Conservation (phyloP, 2,329 filamentous ascomycete genomes). For the Sporothrix dimorphospora region DNA sequence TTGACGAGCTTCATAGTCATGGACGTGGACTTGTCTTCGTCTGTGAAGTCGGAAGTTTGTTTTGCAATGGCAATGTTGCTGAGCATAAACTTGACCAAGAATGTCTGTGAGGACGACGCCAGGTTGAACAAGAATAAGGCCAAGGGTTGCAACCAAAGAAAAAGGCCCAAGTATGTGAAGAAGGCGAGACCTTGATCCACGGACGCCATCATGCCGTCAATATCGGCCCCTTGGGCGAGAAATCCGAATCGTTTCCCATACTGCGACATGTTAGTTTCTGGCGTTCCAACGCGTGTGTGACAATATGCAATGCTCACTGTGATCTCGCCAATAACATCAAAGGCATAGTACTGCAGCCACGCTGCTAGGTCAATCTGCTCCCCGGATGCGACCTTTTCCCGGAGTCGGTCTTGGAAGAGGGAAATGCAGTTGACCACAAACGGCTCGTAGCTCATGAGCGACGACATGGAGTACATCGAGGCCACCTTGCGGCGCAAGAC, state of each 20-base stretch:
- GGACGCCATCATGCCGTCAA: neutral
- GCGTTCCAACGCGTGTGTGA: no score
- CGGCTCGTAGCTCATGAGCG: slow-evolving; percentile 5
- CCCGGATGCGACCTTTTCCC: neutral
- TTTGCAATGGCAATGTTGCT: neutral
- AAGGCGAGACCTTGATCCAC: neutral
- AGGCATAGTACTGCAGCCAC: slow-evolving; percentile 21
- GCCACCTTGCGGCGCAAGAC: slow-evolving; percentile 2
- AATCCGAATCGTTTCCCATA: slow-evolving; percentile 1
- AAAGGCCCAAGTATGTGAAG: slow-evolving; percentile 2
- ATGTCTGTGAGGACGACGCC: neutral
- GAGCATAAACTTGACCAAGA: neutral
- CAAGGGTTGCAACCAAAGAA: neutral
- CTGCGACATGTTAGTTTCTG: neutral
- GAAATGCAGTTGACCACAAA: neutral
- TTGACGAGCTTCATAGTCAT: slow-evolving; percentile 5
- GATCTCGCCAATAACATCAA: slow-evolving; percentile 24
- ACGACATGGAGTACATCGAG: slow-evolving; percentile 8
- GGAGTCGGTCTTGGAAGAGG: neutral
- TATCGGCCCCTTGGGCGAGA: neutral
- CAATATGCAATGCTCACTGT: neutral
- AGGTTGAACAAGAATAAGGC: neutral
- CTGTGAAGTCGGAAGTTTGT: neutral
- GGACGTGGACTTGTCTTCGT: neutral
- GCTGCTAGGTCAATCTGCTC: slow-evolving; percentile 1